Evolutionary conservation across 2,329 filamentous ascomycete genomes (phyloP).

Genomic region (Trichoderma hamatum): DNA sequence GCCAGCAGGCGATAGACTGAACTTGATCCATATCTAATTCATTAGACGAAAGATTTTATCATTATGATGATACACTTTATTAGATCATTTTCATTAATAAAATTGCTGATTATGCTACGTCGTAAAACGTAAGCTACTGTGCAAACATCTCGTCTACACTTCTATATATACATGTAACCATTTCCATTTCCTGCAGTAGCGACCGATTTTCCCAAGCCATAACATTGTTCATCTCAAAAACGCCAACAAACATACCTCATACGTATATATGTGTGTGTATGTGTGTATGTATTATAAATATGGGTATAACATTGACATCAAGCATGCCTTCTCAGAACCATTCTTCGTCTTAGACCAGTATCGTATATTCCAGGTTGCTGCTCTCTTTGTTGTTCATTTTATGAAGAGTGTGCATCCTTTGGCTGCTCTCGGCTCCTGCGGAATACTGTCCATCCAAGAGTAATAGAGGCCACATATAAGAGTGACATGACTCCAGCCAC

Average conservation of each 20-base stretch:
- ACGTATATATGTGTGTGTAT: not conserved
- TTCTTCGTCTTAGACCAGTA: not conserved
- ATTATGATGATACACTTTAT: not conserved
- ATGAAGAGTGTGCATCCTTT: not conserved
- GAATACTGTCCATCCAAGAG: slow-evolving; percentile 18
- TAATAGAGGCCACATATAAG: slow-evolving; percentile 46
- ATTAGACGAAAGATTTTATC: not conserved
- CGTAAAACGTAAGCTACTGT: not conserved
- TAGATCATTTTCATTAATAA: not conserved
- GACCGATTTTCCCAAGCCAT: not conserved
- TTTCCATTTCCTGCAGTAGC: not conserved
- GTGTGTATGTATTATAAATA: not conserved
- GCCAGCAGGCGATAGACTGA: not conserved
- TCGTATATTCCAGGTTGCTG: not conserved
- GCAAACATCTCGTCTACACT: not conserved
- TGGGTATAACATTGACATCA: slow-evolving; percentile 14
- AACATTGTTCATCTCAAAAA: not conserved
- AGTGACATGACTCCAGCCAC: slow-evolving; percentile 54
- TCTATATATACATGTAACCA: not conserved
- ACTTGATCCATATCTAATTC: not conserved
- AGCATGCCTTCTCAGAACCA: not conserved
- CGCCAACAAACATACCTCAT: not conserved
- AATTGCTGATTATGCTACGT: not conserved
- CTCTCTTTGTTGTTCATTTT: not conserved
- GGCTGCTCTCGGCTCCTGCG: slow-evolving; percentile 14